Percentiles rank a stretch among this genome's conserved stretches.
Evolutionary conservation across 2,329 filamentous ascomycete species (phyloP).

Genomic region (Penicillium sp.): DNA sequence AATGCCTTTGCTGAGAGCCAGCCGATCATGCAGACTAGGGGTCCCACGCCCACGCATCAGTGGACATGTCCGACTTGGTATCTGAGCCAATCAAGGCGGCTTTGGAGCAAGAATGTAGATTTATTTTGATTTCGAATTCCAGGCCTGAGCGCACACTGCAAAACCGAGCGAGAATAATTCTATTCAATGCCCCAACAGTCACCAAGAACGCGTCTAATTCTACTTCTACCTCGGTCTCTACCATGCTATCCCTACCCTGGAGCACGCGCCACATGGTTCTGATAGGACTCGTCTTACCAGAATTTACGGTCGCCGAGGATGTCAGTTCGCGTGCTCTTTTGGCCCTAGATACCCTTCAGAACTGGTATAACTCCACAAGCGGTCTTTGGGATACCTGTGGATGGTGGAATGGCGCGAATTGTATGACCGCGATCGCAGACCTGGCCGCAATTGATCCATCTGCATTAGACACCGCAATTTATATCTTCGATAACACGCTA

Average conservation of each 20-base stretch:
- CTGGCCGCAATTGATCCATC: slow-evolving; percentile 46
- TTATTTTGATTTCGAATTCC: slow-evolving; percentile 17
- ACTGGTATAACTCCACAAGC: slow-evolving; percentile 62
- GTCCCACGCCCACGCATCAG: slow-evolving; percentile 12
- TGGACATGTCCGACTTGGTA: slow-evolving; percentile 16
- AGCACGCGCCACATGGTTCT: not conserved
- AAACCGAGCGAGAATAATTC: not conserved
- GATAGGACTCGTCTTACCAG: not conserved
- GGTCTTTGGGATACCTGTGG: slow-evolving; percentile 67
- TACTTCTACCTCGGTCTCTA: not conserved
- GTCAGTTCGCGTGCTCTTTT: slow-evolving; percentile 18
- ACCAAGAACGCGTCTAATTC: not conserved
- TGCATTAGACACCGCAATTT: slow-evolving; percentile 38
- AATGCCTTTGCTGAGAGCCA: not conserved
- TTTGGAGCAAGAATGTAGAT: slow-evolving; percentile 23
- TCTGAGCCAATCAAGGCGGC: slow-evolving; percentile 24
- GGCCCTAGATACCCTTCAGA: slow-evolving; percentile 55
- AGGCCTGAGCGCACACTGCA: not conserved
- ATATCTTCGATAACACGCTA: slow-evolving; percentile 52
- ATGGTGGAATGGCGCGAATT: slow-evolving; percentile 78
- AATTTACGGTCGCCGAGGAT: slow-evolving; percentile 17
- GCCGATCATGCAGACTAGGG: slow-evolving; percentile 29
- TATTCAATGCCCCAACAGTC: not conserved
- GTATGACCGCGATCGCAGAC: slow-evolving; percentile 65
- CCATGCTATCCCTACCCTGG: not conserved